A percentile compares a stretch with the other conserved stretches of the same genome.
Conservation (phyloP, 495 filamentous ascomycete species). For the Annulohypoxylon bovei region DNA sequence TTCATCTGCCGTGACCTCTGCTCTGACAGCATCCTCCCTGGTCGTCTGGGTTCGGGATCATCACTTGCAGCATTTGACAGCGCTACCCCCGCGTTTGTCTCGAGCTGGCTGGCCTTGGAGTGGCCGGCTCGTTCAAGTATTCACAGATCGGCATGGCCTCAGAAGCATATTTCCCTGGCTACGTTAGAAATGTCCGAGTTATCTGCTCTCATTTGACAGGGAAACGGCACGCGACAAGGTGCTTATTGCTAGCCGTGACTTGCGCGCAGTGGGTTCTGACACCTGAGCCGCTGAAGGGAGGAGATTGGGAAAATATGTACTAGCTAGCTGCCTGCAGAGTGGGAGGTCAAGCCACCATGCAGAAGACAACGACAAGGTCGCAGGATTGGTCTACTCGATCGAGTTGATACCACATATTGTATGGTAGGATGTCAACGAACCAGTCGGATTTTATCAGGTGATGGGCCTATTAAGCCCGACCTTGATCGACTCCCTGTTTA, state of each 20-base stretch:
- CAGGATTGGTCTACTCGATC: constrained; percentile 29
- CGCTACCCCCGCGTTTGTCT: constrained; percentile 40
- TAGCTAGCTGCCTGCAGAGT: constrained; percentile 27
- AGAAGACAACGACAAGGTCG: constrained; percentile 19
- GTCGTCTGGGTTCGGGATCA: constrained; percentile 39
- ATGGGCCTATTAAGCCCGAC: constrained; percentile 19
- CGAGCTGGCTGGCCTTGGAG: constrained; percentile 16
- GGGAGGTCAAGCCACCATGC: constrained; percentile 16
- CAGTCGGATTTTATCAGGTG: constrained; percentile 37
- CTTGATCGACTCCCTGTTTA: constrained; percentile 23
- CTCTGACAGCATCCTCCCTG: constrained; percentile 20
- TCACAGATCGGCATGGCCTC: constrained; percentile 33
- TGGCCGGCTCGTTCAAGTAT: constrained; percentile 26
- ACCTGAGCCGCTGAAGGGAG: constrained; percentile 26
- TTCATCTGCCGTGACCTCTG: constrained; percentile 35
- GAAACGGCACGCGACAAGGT: constrained; percentile 36
- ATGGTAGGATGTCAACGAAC: constrained; percentile 23
- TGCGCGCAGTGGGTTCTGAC: constrained; percentile 33
- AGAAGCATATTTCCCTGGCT: constrained; percentile 20
- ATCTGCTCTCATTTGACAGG: constrained; percentile 28
- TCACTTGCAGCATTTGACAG: constrained; percentile 44
- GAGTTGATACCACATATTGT: constrained; percentile 25
- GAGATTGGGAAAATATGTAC: constrained; percentile 23
- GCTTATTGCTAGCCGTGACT: constrained; percentile 34
- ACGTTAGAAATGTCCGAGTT: constrained; percentile 32